Evolutionary conservation across 805 yeast species (phyloP).

Genomic region (Tetrapisispora arboricola): DNA sequence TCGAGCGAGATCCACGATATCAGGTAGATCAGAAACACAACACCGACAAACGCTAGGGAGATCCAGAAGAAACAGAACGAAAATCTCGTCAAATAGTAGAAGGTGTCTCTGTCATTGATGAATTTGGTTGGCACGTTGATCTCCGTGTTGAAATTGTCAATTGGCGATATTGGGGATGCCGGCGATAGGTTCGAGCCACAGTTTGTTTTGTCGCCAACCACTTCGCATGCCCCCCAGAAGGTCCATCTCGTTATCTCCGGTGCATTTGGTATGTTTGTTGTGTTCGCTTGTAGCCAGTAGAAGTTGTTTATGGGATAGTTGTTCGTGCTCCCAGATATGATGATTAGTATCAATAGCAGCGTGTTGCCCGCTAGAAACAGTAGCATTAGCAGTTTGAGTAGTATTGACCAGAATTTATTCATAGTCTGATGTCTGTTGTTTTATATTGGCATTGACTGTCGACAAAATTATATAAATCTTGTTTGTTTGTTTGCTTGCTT

Average conservation of each 20-base stretch:
- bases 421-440: not conserved
- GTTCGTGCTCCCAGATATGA: constrained; percentile 54
- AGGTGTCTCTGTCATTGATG: constrained; percentile 42
- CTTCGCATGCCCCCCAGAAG: constrained; percentile 63
- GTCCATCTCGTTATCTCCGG: constrained; percentile 49
- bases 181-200: constrained; percentile 36
- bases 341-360: constrained; percentile 43
- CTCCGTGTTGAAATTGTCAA: constrained; percentile 55
- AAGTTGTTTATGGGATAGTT: constrained; percentile 52
- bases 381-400: constrained; percentile 14
- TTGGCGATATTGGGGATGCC: constrained; percentile 65
- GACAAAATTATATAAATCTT: too few relatives aligned
- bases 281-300: constrained; percentile 65
- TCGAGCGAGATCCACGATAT: constrained; percentile 47
- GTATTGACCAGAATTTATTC: not conserved
- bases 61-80: constrained; percentile 53
- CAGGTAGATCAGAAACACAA: constrained; percentile 46
- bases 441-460: too few relatives aligned
- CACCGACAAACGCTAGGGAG: constrained; percentile 52
- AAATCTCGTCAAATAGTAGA: constrained; percentile 56
- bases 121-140: constrained; percentile 45
- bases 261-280: constrained; percentile 43
- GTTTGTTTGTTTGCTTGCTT: too few relatives aligned
- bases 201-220: constrained; percentile 8
- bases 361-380: constrained; percentile 33